Evolutionary conservation across 805 yeast species (phyloP), one percentile per base, ranked within the genome.

Genomic region (Lachancea fermentati): DNA sequence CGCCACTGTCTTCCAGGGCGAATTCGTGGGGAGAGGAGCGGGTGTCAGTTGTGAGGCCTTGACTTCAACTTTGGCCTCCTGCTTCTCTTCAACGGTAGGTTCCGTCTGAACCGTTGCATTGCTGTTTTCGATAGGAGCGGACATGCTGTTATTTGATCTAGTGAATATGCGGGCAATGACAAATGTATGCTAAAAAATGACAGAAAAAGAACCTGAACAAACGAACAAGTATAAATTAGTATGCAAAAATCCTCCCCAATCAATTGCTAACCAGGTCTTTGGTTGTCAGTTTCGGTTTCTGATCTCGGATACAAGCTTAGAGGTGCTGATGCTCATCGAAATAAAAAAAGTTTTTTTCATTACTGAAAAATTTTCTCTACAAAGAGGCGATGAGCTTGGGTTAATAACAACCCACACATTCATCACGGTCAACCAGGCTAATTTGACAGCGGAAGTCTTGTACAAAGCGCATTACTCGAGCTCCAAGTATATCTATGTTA

Each of bases 21-120:
- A 58, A 12, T 49, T 47, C 15, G 56, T 52, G 39, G 65, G 65
- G 32, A 59, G 37, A n/a, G 65, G 63, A 34, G 65, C 65, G 14
- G 62, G 62, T 24, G 60, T 49, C 43, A 57, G 47, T n/a, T 41
- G 44, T 13, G 37, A 42, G 34, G 45, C 42, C 32, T 41, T 19
- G 25, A 24, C 24, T 14, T 29, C 42, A 11, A 18, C 31, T 37
- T 45, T 48, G 7, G 49, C 49, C 34, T 46, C 49, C 25, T 44
- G 48, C 41, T 45, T 33, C 12, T 28, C 34, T 9, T 31, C 35
- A 25, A 30, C 33, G 4, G 47, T n/a, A 26, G 36, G 13, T 26
- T 26, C 39, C 30, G 37, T 38, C 26, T 30, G 35, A 37, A 31
- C 18, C 30, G 34, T 31, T 13, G 34, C 30, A 22, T 22, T 22